Evolutionary conservation across 129 eudicot genomes (phyloP).

Genomic region (Helianthus annuus): HanXRQr2.0-SUNRISE NC_035439.2:146633833-146634332

Average conservation of each 20-base stretch:
- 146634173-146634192: conserved; percentile 79
- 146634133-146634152: conserved; percentile 32
- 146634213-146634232: conserved; percentile 76
- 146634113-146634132: conserved; percentile 77
- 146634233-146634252: conserved; percentile 87
- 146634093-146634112: conserved; percentile 93
- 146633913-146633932: conserved; percentile 85
- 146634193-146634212: conserved; percentile 95
- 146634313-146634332: conserved; percentile 72
- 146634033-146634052: conserved; percentile 78
- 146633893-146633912: conserved; percentile 93
- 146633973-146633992: conserved; percentile 72
- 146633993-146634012: conserved; percentile 87
- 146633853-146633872: conserved; percentile 88
- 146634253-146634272: conserved; percentile 84
- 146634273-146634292: conserved; percentile 74
- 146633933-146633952: conserved; percentile 48
- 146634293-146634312: conserved; percentile 61
- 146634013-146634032: conserved; percentile 78
- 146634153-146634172: conserved; percentile 60
- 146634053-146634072: conserved; percentile 94
- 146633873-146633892: conserved; percentile 78
- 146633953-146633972: conserved; percentile 71
- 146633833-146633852: conserved; percentile 82
- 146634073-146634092: conserved; percentile 71